Conservation (phyloP, 352 stramenopile genomes). For the Phytophthora syringae region DNA sequence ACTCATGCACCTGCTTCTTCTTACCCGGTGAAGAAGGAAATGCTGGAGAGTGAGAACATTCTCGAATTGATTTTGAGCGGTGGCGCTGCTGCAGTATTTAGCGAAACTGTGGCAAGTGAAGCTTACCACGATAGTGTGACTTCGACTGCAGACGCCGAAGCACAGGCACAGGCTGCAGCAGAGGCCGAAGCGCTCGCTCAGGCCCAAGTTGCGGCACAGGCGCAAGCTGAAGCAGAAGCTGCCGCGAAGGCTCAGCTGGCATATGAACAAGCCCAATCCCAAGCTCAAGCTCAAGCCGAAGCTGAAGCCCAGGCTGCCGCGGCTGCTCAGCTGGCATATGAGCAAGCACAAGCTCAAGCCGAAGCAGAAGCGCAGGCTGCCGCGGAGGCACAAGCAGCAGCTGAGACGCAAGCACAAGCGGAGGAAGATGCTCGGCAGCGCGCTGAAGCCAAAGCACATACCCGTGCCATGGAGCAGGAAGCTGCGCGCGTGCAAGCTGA, state of each 20-base stretch:
- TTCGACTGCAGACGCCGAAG: constrained; percentile 30
- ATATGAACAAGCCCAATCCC: too few species aligned
- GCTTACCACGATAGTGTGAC: constrained; percentile 22
- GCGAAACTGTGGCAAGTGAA: constrained; percentile 10
- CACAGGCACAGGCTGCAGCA: constrained; percentile 35
- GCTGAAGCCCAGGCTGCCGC: constrained; percentile 29
- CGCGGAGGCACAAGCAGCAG: constrained; percentile 40
- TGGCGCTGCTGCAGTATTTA: constrained; percentile 18
- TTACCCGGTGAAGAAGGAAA: constrained; percentile 79
- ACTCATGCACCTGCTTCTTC: constrained; percentile 49
- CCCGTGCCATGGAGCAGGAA: constrained; percentile 36
- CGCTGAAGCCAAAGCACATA: constrained; percentile 36
- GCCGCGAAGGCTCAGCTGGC: constrained; percentile 23
- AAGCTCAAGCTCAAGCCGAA: constrained; percentile 33
- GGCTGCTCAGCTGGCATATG: too few species aligned
- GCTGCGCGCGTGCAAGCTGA: constrained; percentile 31
- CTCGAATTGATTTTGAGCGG: constrained; percentile 54
- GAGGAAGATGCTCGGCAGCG: constrained; percentile 35
- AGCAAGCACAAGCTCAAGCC: constrained; percentile 27
- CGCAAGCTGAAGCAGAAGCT: constrained; percentile 29
- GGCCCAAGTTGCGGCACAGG: constrained; percentile 33
- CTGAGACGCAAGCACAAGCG: constrained; percentile 29
- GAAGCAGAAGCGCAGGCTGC: constrained; percentile 24
- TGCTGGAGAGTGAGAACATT: constrained; percentile 73
- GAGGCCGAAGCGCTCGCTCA: constrained; percentile 23